Evolutionary conservation across 768 basidiomycete species (phyloP).

Genomic region (Dioszegia hungarica): DNA sequence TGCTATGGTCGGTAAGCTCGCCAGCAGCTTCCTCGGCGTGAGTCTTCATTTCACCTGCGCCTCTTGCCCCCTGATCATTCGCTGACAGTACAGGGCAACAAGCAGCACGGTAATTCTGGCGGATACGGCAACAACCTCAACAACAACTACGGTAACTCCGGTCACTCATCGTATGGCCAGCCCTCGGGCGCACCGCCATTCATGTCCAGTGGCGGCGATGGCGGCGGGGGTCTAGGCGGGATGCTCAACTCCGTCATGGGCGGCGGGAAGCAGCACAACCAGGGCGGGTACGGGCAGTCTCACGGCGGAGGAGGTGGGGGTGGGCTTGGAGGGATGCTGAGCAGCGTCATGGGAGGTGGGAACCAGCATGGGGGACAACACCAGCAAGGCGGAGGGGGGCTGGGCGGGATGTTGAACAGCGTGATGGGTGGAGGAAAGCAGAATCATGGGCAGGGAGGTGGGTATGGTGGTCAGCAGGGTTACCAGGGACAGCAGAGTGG

Average conservation of each 20-base stretch:
- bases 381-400: slow-evolving; percentile 1
- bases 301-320: slow-evolving; percentile 3
- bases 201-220: slow-evolving; percentile 17
- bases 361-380: background rate
- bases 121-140: slow-evolving; percentile 12
- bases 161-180: background rate
- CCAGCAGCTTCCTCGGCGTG: slow-evolving; percentile 5
- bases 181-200: slow-evolving; percentile 26
- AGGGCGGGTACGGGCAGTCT: background rate
- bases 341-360: background rate
- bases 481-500: background rate
- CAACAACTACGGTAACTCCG: background rate
- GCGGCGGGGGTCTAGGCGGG: slow-evolving; percentile 15
- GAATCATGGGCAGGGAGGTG: background rate
- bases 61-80: background rate
- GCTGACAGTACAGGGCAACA: background rate
- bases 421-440: slow-evolving; percentile 9
- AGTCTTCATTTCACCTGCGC: background rate
- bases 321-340: slow-evolving; percentile 14
- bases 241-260: slow-evolving; percentile 5
- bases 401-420: slow-evolving; percentile 16
- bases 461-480: slow-evolving; percentile 16
- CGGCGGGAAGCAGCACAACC: background rate
- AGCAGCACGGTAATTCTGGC: slow-evolving; percentile 8
- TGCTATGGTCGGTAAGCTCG: slow-evolving; percentile 7